A percentile compares a stretch with the other conserved stretches of the same genome.
Evolutionary conservation across 345 rosid species (phyloP).

Genomic region (Limnanthes douglasii): DNA sequence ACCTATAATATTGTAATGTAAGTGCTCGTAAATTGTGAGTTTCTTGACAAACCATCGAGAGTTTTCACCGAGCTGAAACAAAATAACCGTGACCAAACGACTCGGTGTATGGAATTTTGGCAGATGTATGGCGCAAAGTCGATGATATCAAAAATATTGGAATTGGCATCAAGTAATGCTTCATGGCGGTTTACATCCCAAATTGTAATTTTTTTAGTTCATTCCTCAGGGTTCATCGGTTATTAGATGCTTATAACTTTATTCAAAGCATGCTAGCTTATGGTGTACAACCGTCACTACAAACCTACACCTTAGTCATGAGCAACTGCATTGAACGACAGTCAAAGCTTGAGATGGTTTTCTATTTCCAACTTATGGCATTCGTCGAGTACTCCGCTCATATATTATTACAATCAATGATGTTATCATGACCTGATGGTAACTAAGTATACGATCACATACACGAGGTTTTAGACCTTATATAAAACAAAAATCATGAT

Average conservation of each 20-base stretch:
- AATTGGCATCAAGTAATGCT: slow-evolving; percentile 83
- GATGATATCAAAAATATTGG: slow-evolving; percentile 71
- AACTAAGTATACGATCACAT: slow-evolving; percentile 69
- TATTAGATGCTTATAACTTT: slow-evolving; percentile 60
- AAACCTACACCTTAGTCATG: slow-evolving; percentile 78
- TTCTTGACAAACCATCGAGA: slow-evolving; percentile 75
- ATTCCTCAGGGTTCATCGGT: slow-evolving; percentile 52
- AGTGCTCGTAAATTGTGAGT: slow-evolving; percentile 85
- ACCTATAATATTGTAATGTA: slow-evolving; percentile 90
- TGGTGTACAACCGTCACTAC: slow-evolving; percentile 62
- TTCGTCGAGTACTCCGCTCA: slow-evolving; percentile 77
- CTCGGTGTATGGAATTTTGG: slow-evolving; percentile 79
- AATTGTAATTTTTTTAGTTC: slow-evolving; percentile 91
- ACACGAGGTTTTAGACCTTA: slow-evolving; percentile 56
- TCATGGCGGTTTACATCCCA: slow-evolving; percentile 65
- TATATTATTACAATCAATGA: slow-evolving; percentile 57
- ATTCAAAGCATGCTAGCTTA: slow-evolving; percentile 55
- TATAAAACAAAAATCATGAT: slow-evolving; percentile 93
- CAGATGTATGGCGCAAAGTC: slow-evolving; percentile 89
- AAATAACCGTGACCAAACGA: slow-evolving; percentile 81
- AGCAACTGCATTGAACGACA: slow-evolving; percentile 77
- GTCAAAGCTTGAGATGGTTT: slow-evolving; percentile 53
- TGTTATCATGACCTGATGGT: slow-evolving; percentile 77
- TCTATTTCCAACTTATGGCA: slow-evolving; percentile 64
- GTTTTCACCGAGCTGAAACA: slow-evolving; percentile 62